A percentile compares a stretch with the other conserved stretches of the same genome.
phyloP scores from a whole-genome alignment of 2,329 filamentous ascomycete species.

The Penicillium sclerotigenum region DNA sequence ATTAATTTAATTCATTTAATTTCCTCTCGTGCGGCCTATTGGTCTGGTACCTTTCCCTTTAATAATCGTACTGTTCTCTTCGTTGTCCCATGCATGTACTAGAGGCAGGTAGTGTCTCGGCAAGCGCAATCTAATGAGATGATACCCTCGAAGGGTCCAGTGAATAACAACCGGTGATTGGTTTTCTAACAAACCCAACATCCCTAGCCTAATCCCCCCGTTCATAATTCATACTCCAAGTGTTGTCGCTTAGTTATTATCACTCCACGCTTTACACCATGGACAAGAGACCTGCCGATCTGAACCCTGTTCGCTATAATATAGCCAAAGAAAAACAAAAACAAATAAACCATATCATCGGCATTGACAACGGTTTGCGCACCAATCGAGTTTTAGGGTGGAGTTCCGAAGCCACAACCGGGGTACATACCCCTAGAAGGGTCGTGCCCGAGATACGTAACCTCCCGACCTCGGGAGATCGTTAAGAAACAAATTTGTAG shows the following conservation, averaged over 20 bases:
- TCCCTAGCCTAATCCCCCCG: background rate
- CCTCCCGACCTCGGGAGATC: no score
- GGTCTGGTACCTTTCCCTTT: background rate
- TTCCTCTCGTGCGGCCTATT: background rate
- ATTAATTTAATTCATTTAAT: no score
- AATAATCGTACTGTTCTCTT: background rate
- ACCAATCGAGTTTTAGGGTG: conserved; percentile 9
- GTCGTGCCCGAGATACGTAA: background rate
- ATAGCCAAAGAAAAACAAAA: background rate
- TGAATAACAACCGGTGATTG: background rate
- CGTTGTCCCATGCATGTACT: background rate
- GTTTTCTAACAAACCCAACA: background rate
- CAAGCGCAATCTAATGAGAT: background rate
- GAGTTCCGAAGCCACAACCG: conserved; percentile 23
- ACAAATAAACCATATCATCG: background rate
- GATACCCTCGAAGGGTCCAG: background rate
- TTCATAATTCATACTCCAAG: background rate
- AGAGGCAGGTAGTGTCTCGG: background rate
- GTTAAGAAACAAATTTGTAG: background rate
- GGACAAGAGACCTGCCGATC: background rate
- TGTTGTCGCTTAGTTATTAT: background rate
- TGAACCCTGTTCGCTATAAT: background rate
- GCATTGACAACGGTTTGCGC: conserved; percentile 10
- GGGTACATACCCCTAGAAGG: conserved; percentile 2
- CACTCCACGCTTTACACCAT: background rate